Conservation (phyloP, 2,329 filamentous ascomycete genomes). For the Ophiocordyceps robertsii region DNA sequence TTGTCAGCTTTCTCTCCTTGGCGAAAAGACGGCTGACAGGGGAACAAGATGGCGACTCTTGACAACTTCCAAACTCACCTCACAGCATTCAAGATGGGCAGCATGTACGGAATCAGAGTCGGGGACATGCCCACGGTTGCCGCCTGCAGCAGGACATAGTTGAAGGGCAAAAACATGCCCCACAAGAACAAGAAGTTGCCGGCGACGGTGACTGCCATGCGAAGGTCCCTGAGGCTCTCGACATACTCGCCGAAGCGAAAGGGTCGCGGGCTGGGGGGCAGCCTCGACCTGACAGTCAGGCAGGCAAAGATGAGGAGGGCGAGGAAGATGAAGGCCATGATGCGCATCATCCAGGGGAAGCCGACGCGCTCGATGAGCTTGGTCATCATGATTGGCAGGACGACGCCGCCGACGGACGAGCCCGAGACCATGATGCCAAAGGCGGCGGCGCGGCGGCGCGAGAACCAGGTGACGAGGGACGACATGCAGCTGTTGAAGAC, state of each 20-base stretch:
- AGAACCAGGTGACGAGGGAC: slow-evolving; percentile 37
- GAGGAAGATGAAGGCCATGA: slow-evolving; percentile 32
- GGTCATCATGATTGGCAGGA: slow-evolving; percentile 48
- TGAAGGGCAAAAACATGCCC: slow-evolving; percentile 41
- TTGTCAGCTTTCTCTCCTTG: neutral
- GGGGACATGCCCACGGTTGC: slow-evolving; percentile 26
- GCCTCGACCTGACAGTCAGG: slow-evolving; percentile 23
- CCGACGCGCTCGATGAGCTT: slow-evolving; percentile 34
- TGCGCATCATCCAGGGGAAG: slow-evolving; percentile 35
- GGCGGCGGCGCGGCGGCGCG: slow-evolving; percentile 34
- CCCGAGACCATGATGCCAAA: slow-evolving; percentile 40
- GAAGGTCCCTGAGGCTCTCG: slow-evolving; percentile 29
- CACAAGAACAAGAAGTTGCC: slow-evolving; percentile 41
- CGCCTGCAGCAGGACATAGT: slow-evolving; percentile 37
- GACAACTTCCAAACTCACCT: slow-evolving; percentile 18
- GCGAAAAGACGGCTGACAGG: neutral
- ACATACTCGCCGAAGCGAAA: slow-evolving; percentile 33
- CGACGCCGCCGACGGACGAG: slow-evolving; percentile 38
- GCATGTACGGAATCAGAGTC: slow-evolving; percentile 28
- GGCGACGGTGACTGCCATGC: slow-evolving; percentile 26
- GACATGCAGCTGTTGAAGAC: slow-evolving; percentile 30
- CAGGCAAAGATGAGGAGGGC: slow-evolving; percentile 20
- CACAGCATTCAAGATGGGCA: slow-evolving; percentile 44
- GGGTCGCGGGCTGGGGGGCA: slow-evolving; percentile 30
- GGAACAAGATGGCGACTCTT: too few relatives aligned